These are phyloP conservation scores for Scytalidium sp. DNA, from an alignment of 2,329 filamentous ascomycete genomes.

Conservation along the genomic window DNA sequence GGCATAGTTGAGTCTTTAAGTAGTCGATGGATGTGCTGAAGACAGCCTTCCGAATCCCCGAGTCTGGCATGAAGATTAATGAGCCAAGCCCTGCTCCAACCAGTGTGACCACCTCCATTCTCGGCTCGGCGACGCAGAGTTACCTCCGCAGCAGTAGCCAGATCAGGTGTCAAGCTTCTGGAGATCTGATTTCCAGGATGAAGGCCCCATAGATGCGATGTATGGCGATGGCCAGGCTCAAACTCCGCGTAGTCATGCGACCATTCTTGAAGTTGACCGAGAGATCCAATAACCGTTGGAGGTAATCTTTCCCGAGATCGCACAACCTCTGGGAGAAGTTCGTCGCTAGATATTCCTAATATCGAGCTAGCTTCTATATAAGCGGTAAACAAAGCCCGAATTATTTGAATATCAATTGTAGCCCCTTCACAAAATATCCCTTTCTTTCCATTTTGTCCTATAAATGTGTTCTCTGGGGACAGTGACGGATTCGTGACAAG, in stretches of 20 bases:
- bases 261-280: slow-evolving; percentile 40
- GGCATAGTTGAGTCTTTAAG: slow-evolving; percentile 38
- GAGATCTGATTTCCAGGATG: slow-evolving; percentile 38
- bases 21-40: slow-evolving; percentile 35
- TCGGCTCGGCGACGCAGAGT: slow-evolving; percentile 28
- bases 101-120: slow-evolving; percentile 41
- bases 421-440: slow-evolving; percentile 40
- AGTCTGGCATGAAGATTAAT: slow-evolving; percentile 42
- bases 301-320: slow-evolving; percentile 13
- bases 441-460: slow-evolving; percentile 13
- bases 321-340: slow-evolving; percentile 18
- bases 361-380: slow-evolving; percentile 15
- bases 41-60: slow-evolving; percentile 34
- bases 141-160: slow-evolving; percentile 26
- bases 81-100: slow-evolving; percentile 46
- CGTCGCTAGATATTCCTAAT: slow-evolving; percentile 26
- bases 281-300: slow-evolving; percentile 20
- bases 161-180: slow-evolving; percentile 27
- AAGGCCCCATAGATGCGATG: slow-evolving; percentile 41
- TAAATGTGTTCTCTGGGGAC: slow-evolving; percentile 35
- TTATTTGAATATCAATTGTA: slow-evolving; percentile 44
- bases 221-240: slow-evolving; percentile 42
- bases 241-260: slow-evolving; percentile 32
- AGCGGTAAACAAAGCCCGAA: slow-evolving; percentile 34
- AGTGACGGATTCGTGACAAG: slow-evolving; percentile 34